phyloP scores from a whole-genome alignment of 441 rosid genomes.

The Erodium trifolium region DNA sequence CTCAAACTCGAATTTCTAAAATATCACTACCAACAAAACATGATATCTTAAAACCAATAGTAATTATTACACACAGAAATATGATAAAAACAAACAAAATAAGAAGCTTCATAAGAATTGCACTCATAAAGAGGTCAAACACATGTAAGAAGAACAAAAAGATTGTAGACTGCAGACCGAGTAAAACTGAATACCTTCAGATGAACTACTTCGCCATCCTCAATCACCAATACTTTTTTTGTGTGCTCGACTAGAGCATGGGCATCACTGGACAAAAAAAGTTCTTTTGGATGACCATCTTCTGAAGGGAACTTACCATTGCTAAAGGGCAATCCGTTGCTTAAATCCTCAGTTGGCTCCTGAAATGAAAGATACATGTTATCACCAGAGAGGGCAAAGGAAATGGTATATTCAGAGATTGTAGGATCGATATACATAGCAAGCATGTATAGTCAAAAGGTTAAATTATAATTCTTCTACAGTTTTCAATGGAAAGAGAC shows the following conservation, averaged over 20 bases:
- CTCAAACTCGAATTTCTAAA: too few relatives aligned
- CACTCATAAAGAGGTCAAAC: not conserved
- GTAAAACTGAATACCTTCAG: slow-evolving; percentile 52
- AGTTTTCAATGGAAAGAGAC: too few relatives aligned
- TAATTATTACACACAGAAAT: not conserved
- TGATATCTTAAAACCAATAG: not conserved
- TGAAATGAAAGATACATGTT: slow-evolving; percentile 21
- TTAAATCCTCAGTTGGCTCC: slow-evolving; percentile 49
- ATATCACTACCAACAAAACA: not conserved
- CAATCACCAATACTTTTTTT: slow-evolving; percentile 76
- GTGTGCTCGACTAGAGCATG: slow-evolving; percentile 92
- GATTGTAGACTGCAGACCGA: not conserved
- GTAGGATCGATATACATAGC: too few relatives aligned
- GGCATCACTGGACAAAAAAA: slow-evolving; percentile 87
- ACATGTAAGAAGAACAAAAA: not conserved
- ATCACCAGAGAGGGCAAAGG: not conserved
- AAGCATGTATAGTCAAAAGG: too few relatives aligned
- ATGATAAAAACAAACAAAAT: too few relatives aligned
- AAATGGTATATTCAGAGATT: too few relatives aligned
- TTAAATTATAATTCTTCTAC: too few relatives aligned
- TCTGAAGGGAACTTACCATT: slow-evolving; percentile 55
- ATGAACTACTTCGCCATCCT: slow-evolving; percentile 92
- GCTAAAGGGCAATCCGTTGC: slow-evolving; percentile 43
- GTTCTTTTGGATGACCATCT: slow-evolving; percentile 66
- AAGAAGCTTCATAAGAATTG: too few relatives aligned